Percentiles rank a stretch among this genome's conserved stretches.
Conservation (phyloP, 2,329 filamentous ascomycete genomes). For the Aspergillus neotritici region DNA sequence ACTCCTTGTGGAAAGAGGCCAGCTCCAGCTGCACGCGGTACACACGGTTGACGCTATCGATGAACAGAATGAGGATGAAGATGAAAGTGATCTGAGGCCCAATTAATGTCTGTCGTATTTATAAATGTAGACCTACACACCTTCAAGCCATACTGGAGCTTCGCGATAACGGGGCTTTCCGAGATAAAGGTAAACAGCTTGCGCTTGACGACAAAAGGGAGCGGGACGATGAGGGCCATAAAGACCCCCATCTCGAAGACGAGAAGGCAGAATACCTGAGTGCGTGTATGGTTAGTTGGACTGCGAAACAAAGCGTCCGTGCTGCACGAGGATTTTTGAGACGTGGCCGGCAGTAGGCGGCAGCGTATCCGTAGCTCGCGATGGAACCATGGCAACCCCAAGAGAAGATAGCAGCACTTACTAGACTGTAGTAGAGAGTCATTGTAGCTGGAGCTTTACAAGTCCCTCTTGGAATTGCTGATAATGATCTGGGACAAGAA, state of each 20-base stretch:
- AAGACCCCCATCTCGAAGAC: conserved; percentile 48
- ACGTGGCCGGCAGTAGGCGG: conserved; percentile 17
- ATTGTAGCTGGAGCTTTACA: conserved; percentile 39
- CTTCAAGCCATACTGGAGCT: conserved; percentile 95
- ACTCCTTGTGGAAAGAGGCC: conserved; percentile 61
- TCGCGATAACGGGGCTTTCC: conserved; percentile 76
- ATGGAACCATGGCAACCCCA: neutral
- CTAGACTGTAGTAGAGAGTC: conserved; percentile 65
- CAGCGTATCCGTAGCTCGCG: conserved; percentile 11
- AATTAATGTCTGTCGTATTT: neutral
- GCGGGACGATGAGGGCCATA: conserved; percentile 58
- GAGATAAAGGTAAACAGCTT: conserved; percentile 96
- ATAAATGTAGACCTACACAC: conserved; percentile 35
- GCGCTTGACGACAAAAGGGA: conserved; percentile 80
- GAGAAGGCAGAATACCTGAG: conserved; percentile 46
- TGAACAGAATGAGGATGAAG: conserved; percentile 96
- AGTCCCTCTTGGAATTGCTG: neutral
- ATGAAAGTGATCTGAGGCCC: conserved; percentile 77
- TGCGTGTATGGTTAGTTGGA: conserved; percentile 8
- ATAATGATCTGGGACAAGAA: neutral
- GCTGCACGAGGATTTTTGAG: conserved; percentile 5
- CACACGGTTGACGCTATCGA: conserved; percentile 93
- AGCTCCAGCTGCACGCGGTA: conserved; percentile 95
- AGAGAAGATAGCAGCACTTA: conserved; percentile 36
- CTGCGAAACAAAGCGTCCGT: conserved; percentile 1